Conservation (phyloP, 2,329 filamentous ascomycete genomes). For the Talaromyces sp. region DNA sequence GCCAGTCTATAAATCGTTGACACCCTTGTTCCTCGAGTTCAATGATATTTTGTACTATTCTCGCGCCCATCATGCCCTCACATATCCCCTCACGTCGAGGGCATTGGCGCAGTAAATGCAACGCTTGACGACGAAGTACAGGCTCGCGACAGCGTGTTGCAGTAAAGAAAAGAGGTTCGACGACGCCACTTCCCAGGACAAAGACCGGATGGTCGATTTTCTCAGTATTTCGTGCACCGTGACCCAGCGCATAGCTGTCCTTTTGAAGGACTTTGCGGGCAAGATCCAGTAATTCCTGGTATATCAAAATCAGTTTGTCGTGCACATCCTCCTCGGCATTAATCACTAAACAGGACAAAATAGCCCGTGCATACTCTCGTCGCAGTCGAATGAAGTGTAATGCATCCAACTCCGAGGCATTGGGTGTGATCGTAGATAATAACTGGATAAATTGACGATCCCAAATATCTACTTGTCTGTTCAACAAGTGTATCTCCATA, state of each 20-base stretch:
- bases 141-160: conserved; percentile 10
- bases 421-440: not conserved
- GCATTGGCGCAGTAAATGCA: conserved; percentile 2
- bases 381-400: conserved; percentile 8
- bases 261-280: not conserved
- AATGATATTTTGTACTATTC: not conserved
- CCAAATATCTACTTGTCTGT: not conserved
- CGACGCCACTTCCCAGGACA: conserved; percentile 2
- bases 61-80: conserved; percentile 6
- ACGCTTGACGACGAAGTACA: conserved; percentile 8
- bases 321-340: not conserved
- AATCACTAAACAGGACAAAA: not conserved
- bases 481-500: not conserved
- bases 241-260: not conserved
- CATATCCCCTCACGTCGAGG: conserved; percentile 13
- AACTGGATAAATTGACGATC: conserved; percentile 3
- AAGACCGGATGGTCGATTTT: conserved; percentile 5
- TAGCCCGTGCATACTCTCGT: not conserved
- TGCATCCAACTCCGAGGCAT: not conserved
- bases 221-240: not conserved
- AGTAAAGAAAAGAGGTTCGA: conserved; percentile 2
- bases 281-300: conserved; percentile 1
- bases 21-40: conserved; percentile 12
- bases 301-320: not conserved
- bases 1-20: not conserved